Evolutionary conservation across 768 basidiomycete species (phyloP), one percentile per base, ranked within the genome.

Genomic region (Tephrocybe sp.): DNA sequence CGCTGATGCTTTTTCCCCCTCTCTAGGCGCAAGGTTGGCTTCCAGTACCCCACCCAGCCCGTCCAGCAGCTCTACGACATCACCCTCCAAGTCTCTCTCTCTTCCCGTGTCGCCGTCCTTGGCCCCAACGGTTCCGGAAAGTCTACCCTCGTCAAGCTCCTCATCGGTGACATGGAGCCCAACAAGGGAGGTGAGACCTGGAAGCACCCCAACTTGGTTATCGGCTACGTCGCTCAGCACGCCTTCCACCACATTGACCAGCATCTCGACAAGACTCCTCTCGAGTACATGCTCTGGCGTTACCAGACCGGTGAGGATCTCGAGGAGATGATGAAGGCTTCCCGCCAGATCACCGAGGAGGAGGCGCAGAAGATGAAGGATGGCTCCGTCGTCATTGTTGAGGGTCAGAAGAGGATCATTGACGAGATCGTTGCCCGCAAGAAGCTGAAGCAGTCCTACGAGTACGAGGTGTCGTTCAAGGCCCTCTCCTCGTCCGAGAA

Each of bases 191-290:
- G 94, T 79, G 91, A 94, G 73, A 86, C 88, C 73, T 97, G 94
- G 94, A 97, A 94, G 77, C 94, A 97, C 76, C 94, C 94, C 55
- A 97, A 97, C 82, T 80, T 97, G 83, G 94, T 97, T 74, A 95
- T 97, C 56, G 94, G 94, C 64, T 97, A 97, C 75, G 94, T 97
- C 58, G 94, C 94, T 34, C 94, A 97, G 73, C 94, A 97, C 72
- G 94, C 94, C 54, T 97, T 97, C 94, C 94, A 97, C 79, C 94
- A 97, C 71, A 97, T 97, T 65, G 94, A 97, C 69, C 75, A 92
- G 70, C 94, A 97, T 67, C 90, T 97, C 66, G 94, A 97, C 81
- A 95, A 94, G 82, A 97, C 94, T 12, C 91, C 94, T 42, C 86
- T 97, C 61, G 94, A 97, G 76, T 97, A 97, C 81, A 93, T 97